These are phyloP conservation scores for Sclerotinia sclerotiorum DNA, from an alignment of 2,329 filamentous ascomycete genomes.

Conservation along the genomic window DNA sequence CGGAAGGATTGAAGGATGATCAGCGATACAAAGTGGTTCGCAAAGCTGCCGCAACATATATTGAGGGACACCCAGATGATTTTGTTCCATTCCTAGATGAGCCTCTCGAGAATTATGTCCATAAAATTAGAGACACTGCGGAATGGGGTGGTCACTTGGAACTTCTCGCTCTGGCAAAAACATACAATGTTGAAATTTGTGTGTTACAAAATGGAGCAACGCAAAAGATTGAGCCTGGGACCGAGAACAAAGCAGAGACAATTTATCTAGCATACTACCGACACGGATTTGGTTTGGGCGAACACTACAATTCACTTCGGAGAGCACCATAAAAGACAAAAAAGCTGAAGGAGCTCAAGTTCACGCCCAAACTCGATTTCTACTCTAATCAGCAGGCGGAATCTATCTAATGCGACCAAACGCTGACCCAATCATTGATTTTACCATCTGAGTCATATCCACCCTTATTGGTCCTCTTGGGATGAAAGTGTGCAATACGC, in stretches of 20 bases:
- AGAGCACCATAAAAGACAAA: conserved; percentile 38
- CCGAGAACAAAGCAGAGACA: conserved; percentile 49
- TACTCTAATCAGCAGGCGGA: background rate
- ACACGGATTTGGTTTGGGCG: conserved; percentile 89
- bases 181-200: conserved; percentile 76
- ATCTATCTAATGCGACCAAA: conserved; percentile 47
- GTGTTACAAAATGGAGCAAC: conserved; percentile 82
- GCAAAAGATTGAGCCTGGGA: conserved; percentile 66
- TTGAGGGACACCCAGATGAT: conserved; percentile 70
- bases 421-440: conserved; percentile 54
- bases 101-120: conserved; percentile 68
- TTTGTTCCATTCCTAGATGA: conserved; percentile 88
- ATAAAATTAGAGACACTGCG: conserved; percentile 78
- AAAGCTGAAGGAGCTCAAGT: background rate
- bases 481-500: conserved; percentile 52
- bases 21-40: conserved; percentile 67
- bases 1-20: conserved; percentile 38
- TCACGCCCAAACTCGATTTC: background rate
- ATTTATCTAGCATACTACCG: conserved; percentile 93
- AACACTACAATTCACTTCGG: conserved; percentile 92
- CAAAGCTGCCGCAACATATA: conserved; percentile 72
- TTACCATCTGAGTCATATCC: conserved; percentile 49
- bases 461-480: conserved; percentile 49
- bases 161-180: conserved; percentile 76
- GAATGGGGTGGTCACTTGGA: conserved; percentile 97